Base-by-base conservation (phyloP, 768 basidiomycete species). In the Lactarius vividus region DNA sequence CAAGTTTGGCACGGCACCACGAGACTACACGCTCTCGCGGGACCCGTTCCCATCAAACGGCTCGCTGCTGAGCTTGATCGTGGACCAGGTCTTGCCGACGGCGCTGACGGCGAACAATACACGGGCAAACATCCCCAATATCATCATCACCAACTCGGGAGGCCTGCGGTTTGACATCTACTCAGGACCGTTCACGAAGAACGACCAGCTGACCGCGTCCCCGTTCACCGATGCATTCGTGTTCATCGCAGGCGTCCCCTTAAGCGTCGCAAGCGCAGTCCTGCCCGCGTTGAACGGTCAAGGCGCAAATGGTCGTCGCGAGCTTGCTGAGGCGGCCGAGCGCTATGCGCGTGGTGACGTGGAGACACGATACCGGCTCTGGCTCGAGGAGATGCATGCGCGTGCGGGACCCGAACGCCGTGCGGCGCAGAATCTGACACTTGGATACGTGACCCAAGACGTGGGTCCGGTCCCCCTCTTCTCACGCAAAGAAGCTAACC, bases 371-470 rank as follows among this genome's bases (percentile, higher is more conserved):
- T 89, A 83, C 71, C 74, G 76, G 35, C 73, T 74, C 16, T 90
- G 89, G 89, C 73, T 89, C 64, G 76, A 79, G 70, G 83, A 82
- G 59, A 88, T 87, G 87, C 76, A 80, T 61, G 70, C 69, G 56
- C 75, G 71, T 54, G 68, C 75, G 35, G 79, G 78, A 3, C 62
- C 77, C 16, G 80, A 77, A 61, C 76, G 75, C 49, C 75, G 81
- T 20, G 82, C 78, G 1, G 77, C 81, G 20, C 42, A 57, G 20
- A 83, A 86, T 66, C 74, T 85, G 72, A 90, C 89, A 0, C 75
- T 87, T 23, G 91, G 92, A 67, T 92, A 92, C 71, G 89, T 92
- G 28, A 92, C 91, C 5, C 70, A 74, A 1, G 89, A 91, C 73
- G 85, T 88, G n/a, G 69, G n/a, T n/a, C n/a, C n/a, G 72, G 85